These are phyloP conservation scores for Talaromyces sp. DNA, from an alignment of 2,329 filamentous ascomycete species.

Conservation along the genomic window DNA sequence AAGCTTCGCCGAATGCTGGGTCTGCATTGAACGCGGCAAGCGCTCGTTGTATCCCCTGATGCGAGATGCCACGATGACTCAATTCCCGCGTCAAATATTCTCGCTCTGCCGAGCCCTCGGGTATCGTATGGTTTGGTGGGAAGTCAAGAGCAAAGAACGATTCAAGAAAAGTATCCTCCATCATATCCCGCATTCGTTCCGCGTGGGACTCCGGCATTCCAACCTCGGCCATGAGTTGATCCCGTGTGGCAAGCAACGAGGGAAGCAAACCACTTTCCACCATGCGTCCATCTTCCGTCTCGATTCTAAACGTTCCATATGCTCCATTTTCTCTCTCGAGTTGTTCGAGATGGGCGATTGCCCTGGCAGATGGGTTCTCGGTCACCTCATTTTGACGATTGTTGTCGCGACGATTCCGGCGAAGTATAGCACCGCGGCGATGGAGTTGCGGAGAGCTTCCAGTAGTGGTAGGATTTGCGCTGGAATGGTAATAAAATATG, in stretches of 20 bases:
- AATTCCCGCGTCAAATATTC: constrained; percentile 36
- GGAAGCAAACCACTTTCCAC: constrained; percentile 41
- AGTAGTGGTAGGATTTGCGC: constrained; percentile 22
- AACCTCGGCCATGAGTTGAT: constrained; percentile 40
- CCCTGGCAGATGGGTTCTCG: constrained; percentile 33
- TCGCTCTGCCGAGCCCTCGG: constrained; percentile 30
- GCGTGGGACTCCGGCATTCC: constrained; percentile 35
- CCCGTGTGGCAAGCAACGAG: constrained; percentile 37
- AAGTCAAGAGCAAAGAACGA: constrained; percentile 41
- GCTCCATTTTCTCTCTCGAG: constrained; percentile 38
- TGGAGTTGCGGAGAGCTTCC: constrained; percentile 27
- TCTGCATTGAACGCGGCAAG: constrained; percentile 37
- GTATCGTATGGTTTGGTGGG: constrained; percentile 32
- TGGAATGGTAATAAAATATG: constrained; percentile 36
- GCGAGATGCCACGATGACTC: constrained; percentile 36
- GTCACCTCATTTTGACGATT: constrained; percentile 21
- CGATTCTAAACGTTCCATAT: constrained; percentile 41
- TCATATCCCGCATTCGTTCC: constrained; percentile 39
- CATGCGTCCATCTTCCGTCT: constrained; percentile 37
- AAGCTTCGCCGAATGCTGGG: constrained; percentile 35
- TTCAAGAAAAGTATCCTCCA: constrained; percentile 42
- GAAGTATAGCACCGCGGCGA: constrained; percentile 38
- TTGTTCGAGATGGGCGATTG: constrained; percentile 37
- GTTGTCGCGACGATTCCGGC: constrained; percentile 28
- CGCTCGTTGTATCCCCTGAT: constrained; percentile 33